Percentiles rank a stretch among this genome's conserved stretches.
These are phyloP conservation scores for Plasmodium sp. DNA, from an alignment of 169 alveolate species.

Conservation along the genomic window DNA sequence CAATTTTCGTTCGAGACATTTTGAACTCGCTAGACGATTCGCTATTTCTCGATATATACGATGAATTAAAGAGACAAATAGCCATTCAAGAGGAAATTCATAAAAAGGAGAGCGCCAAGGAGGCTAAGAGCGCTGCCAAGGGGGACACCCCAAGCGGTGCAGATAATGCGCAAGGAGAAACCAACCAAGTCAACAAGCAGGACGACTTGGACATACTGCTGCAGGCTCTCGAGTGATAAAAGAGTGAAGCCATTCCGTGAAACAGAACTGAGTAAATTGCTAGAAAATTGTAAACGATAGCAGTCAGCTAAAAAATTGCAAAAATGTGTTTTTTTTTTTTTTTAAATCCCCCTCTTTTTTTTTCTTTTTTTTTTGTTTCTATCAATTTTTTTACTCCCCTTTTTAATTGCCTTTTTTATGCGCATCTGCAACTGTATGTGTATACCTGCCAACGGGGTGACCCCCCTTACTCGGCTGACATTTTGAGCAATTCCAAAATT, in stretches of 20 bases:
- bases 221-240: conserved; percentile 35
- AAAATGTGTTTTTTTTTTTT: background rate
- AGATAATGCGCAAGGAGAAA: background rate
- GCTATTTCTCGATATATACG: conserved; percentile 45
- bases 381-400: background rate
- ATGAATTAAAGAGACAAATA: conserved; percentile 29
- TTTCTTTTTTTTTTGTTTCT: background rate
- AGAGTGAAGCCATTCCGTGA: background rate
- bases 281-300: background rate
- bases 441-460: background rate
- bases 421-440: background rate
- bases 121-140: background rate
- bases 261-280: background rate
- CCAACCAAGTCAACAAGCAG: background rate
- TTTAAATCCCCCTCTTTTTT: background rate
- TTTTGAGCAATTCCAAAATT: background rate
- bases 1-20: conserved; percentile 40
- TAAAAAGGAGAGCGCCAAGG: conserved; percentile 14
- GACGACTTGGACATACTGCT: conserved; percentile 59
- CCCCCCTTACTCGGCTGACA: background rate
- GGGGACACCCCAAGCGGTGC: background rate
- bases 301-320: background rate
- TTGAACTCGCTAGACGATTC: conserved; percentile 58
- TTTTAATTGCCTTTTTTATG: background rate
- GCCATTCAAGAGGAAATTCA: conserved; percentile 50